A percentile compares a stretch with the other conserved stretches of the same genome.
These are phyloP conservation scores for Yamadazyma triangularis DNA, from an alignment of 1,139 yeast genomes.

Conservation along the genomic window DNA sequence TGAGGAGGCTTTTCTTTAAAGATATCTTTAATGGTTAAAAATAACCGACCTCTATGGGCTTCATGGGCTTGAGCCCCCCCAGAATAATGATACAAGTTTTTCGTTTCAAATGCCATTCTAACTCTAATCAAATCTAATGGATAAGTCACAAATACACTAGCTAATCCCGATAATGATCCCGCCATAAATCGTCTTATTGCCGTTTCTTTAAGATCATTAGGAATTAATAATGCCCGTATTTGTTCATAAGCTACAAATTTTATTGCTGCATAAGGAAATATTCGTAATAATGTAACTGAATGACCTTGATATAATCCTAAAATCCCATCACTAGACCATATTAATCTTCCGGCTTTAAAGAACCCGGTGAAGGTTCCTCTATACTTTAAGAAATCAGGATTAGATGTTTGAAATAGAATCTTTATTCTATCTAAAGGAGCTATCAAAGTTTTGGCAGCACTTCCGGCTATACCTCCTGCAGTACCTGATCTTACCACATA, in stretches of 20 bases:
- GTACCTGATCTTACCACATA: constrained; percentile 80
- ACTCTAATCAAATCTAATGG: constrained; percentile 91
- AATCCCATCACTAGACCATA: constrained; percentile 68
- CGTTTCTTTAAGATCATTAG: constrained; percentile 70
- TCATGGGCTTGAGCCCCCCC: constrained; percentile 20
- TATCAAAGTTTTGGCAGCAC: constrained; percentile 88
- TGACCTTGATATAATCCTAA: constrained; percentile 91
- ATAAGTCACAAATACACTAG: constrained; percentile 85
- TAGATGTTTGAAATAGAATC: constrained; percentile 90
- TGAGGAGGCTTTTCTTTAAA: constrained; percentile 59
- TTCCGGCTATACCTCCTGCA: constrained; percentile 96
- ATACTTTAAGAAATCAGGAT: constrained; percentile 78
- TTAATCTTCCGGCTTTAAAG: constrained; percentile 63
- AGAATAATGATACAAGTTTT: constrained; percentile 25
- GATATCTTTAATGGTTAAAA: constrained; percentile 50
- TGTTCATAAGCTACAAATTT: constrained; percentile 98
- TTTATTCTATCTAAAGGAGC: constrained; percentile 96
- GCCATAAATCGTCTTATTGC: constrained; percentile 76
- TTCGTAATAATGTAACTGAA: constrained; percentile 83
- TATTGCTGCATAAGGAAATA: constrained; percentile 96
- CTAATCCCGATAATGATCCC: constrained; percentile 85
- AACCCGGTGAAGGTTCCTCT: constrained; percentile 81
- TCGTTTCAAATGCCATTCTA: constrained; percentile 84
- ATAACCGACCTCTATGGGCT: constrained; percentile 49
- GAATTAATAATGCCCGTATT: constrained; percentile 73